These are phyloP conservation scores for Podila minutissima DNA, from an alignment of 192 early-diverging fungal species.

Conservation along the genomic window DNA sequence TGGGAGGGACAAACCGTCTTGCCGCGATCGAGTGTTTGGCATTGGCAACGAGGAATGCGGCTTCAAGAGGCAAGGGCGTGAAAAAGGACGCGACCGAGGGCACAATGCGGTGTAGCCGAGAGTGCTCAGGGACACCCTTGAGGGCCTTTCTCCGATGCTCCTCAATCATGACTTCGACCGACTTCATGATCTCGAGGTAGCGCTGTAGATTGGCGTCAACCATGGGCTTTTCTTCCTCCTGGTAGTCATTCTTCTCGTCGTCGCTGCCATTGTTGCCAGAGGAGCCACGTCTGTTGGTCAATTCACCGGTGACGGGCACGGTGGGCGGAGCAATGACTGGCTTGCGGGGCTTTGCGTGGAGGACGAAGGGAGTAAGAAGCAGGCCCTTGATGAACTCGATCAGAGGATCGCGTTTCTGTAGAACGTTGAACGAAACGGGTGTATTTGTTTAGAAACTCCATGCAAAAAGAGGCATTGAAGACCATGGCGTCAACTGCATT, in stretches of 20 bases:
- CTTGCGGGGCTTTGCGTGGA: constrained; percentile 70
- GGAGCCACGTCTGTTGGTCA: constrained; percentile 14
- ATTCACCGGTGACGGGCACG: neutral
- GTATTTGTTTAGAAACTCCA: neutral
- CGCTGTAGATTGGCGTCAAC: constrained; percentile 71
- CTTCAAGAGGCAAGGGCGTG: constrained; percentile 80
- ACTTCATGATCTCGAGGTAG: constrained; percentile 82
- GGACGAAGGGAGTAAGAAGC: constrained; percentile 87
- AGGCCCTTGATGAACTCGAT: constrained; percentile 94
- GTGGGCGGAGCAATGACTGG: constrained; percentile 26
- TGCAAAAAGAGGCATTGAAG: too few relatives aligned
- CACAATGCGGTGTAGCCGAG: constrained; percentile 79
- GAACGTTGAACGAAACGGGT: constrained; percentile 24
- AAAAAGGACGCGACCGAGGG: constrained; percentile 88
- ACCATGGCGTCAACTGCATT: neutral
- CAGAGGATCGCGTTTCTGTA: constrained; percentile 89
- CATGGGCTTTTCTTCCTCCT: constrained; percentile 47
- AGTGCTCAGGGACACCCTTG: constrained; percentile 71
- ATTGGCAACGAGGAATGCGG: constrained; percentile 79
- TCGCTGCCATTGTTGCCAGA: constrained; percentile 3
- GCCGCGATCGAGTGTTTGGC: constrained; percentile 73
- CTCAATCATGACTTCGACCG: constrained; percentile 82
- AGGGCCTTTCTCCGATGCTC: constrained; percentile 52
- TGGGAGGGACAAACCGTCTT: constrained; percentile 86
- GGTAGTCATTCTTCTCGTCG: constrained; percentile 33